A percentile compares a stretch with the other conserved stretches of the same genome.
Conservation (phyloP, 202 grass and related monocot species). For the Saccharum hybrid region DNA sequence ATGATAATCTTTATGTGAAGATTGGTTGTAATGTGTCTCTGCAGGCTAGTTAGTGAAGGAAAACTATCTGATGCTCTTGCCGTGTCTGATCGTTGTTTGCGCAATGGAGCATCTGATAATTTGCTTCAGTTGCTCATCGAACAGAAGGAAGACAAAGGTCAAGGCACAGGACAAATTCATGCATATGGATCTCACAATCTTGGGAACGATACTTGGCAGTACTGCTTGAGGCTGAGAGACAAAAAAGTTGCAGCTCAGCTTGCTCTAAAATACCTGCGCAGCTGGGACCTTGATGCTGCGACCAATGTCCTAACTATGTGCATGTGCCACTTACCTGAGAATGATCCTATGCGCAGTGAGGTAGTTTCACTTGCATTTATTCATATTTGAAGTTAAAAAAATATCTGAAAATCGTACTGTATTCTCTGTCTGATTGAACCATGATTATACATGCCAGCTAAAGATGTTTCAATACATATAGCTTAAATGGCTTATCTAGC, state of each 20-base stretch:
- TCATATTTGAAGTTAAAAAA: constrained; percentile 33
- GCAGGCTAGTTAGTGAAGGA: constrained; percentile 89
- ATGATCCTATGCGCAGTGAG: constrained; percentile 69
- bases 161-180: constrained; percentile 42
- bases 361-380: constrained; percentile 54
- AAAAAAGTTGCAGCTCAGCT: constrained; percentile 83
- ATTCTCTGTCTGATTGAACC: constrained; percentile 20
- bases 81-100: constrained; percentile 88
- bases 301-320: constrained; percentile 91
- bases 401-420: constrained; percentile 32
- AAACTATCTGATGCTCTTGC: constrained; percentile 97
- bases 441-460: constrained; percentile 30
- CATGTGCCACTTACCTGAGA: constrained; percentile 81
- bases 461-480: constrained; percentile 34
- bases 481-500: constrained; percentile 18
- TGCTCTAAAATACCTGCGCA: constrained; percentile 80
- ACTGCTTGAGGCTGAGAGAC: constrained; percentile 89
- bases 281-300: constrained; percentile 86
- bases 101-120: constrained; percentile 85
- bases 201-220: constrained; percentile 79
- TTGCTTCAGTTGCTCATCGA: constrained; percentile 87
- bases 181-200: constrained; percentile 53
- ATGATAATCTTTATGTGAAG: constrained; percentile 41
- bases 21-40: constrained; percentile 46
- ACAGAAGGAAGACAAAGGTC: constrained; percentile 60